Base-by-base conservation (phyloP, 257 asterid genomes). In the Solanum lycopersicoides region DNA sequence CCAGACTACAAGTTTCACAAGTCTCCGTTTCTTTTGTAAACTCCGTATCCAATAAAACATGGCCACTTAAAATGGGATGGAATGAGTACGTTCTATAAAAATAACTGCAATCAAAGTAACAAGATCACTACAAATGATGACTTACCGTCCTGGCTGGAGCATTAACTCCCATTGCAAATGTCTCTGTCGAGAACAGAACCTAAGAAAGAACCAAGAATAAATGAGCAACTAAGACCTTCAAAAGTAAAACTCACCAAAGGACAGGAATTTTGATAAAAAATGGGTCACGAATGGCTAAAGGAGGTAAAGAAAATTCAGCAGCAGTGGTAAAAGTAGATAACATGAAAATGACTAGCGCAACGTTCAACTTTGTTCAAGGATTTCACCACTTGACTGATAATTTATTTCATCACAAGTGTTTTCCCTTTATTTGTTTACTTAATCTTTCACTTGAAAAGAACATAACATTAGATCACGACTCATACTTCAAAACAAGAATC, bases 141-240 rank as follows among this genome's bases (percentile, higher is more conserved):
- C 96, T 90, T 90, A 97, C 99, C 88, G 99, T 97, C 94, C 99
- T 93, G 28, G 99, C 99, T 21, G 99, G 99, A 88, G 99, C 99
- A 87, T 97, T 97, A 87, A 97, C 99, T 94, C 99, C 99, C 99
- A 97, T 97, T 68, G 99, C 99, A 92, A 97, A 97, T 90, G 99
- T 97, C 97, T 97, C 99, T 2, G 99, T 97, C 77, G 99, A 97
- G 90, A 95, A 95, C 76, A 97, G 91, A 88, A 97, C 93, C 99
- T 97, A 68, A 90, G 88, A 60, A 90, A 85, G 83, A 83, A 85
- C 88, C 86, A 84, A 83, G 53, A 59, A 66, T 87, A 83, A 82
- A 42, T 83, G 68, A 86, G 16, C 44, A 34, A 65, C 47, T 83
- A 21, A 86, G 42, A 75, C 45, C 86, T 65, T 84, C 56, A 88